Base-by-base conservation (phyloP, 345 rosid species). In the Sisymbrium altissimum region DNA sequence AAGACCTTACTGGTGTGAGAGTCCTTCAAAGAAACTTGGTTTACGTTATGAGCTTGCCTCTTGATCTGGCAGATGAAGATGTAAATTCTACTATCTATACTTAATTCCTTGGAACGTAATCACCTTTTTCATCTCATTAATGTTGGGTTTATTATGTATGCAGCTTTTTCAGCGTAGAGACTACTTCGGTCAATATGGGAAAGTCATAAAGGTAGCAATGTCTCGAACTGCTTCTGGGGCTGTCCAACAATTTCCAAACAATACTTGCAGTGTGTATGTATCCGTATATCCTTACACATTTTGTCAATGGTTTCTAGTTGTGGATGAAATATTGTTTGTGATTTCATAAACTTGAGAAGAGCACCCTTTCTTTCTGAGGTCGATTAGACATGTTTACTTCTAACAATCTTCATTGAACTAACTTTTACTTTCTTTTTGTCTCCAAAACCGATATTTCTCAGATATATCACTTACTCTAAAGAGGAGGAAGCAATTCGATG, bases 401-500 rank as follows among this genome's bases (percentile, higher is more conserved):
- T 50, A 25, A 38, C 36, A 58, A 44, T 48, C 21, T 56, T 74
- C 57, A 27, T 57, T 66, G 68, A 13, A 56, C 54, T 74, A 59
- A 59, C 55, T 2, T 30, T 53, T 32, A 13, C 55, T 52, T 60
- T 74, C 62, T 52, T 40, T 36, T 25, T 41, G 52, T 59, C 32
- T 48, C 60, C 17, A 29, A 66, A 48, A 57, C 53, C 17, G 21
- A 15, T 11, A 32, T 49, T 65, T 46, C 53, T 40, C 76, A 94
- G 97, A 82, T 94, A 94, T 87, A 88, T 94, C 73, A 94, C 96
- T 38, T 94, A 87, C 67, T 74, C 87, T 25, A 89, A 78, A 82
- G 97, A 94, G 83, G 99, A 92, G 59, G 99, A 94, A 82, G 97
- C 97, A 40, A 69, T 94, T 84, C 92, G 97, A 14, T 94, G 97